phyloP scores from a whole-genome alignment of 768 basidiomycete species.

The Mycena indigotica region DNA sequence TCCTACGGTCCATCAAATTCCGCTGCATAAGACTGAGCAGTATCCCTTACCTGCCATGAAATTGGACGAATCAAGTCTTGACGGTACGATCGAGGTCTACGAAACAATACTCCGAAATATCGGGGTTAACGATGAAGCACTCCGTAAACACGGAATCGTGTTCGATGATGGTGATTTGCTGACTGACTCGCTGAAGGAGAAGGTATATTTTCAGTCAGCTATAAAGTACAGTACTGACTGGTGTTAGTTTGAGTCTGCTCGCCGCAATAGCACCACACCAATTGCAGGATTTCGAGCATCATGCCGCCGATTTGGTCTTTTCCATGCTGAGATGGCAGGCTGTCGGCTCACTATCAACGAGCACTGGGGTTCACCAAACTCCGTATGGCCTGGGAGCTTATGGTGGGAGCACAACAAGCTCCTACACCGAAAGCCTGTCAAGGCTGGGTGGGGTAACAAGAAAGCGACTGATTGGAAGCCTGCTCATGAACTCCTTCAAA shows the following conservation, averaged over 20 bases:
- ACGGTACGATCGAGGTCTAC: constrained; percentile 21
- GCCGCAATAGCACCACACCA: constrained; percentile 9
- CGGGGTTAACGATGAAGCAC: constrained; percentile 2
- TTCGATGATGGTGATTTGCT: constrained; percentile 18
- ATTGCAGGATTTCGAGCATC: not conserved
- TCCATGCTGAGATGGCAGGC: constrained; percentile 30
- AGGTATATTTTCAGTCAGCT: no score
- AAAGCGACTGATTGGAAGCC: constrained; percentile 13
- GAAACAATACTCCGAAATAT: not conserved
- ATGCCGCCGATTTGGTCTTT: constrained; percentile 23
- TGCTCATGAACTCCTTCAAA: constrained; percentile 13
- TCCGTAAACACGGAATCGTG: constrained; percentile 17
- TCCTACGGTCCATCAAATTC: constrained; percentile 15
- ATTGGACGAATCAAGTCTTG: constrained; percentile 23
- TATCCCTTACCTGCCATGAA: constrained; percentile 21
- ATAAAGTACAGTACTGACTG: no score
- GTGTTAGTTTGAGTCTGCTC: constrained; percentile 22
- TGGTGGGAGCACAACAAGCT: constrained; percentile 18
- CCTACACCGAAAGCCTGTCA: constrained; percentile 14
- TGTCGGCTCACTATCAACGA: constrained; percentile 28
- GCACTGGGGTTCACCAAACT: constrained; percentile 31
- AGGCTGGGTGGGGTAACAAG: constrained; percentile 11
- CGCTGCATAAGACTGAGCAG: constrained; percentile 21
- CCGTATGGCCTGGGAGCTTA: constrained; percentile 18
- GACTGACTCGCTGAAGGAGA: constrained; percentile 14